phyloP scores from a whole-genome alignment of 305 asterid species.

The Fraxinus paxiana region DNA sequence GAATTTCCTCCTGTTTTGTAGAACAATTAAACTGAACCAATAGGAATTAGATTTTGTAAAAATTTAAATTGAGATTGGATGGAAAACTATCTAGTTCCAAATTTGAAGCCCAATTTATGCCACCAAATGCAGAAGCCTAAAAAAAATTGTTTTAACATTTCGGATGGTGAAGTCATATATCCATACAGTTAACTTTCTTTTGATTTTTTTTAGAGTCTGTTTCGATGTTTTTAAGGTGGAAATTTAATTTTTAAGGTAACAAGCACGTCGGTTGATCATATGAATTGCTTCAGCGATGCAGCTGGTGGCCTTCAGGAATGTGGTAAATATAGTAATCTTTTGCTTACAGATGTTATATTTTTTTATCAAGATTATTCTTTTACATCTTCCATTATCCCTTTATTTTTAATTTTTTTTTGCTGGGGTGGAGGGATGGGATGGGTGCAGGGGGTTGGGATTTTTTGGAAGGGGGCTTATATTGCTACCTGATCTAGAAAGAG shows the following conservation, averaged over 20 bases:
- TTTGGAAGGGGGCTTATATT: neutral
- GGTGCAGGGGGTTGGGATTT: neutral
- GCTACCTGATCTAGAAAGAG: neutral
- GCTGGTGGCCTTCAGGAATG: constrained; percentile 89
- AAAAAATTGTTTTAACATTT: neutral
- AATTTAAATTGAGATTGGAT: neutral
- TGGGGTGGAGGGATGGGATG: neutral
- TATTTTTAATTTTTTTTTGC: neutral
- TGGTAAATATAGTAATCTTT: constrained; percentile 37
- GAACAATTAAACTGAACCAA: neutral
- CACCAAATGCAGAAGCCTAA: neutral
- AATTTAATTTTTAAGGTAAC: constrained; percentile 49
- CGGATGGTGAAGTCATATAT: neutral
- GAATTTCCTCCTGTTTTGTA: neutral
- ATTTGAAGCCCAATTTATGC: neutral
- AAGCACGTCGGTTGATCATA: constrained; percentile 72
- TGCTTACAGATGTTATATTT: neutral
- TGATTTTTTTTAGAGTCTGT: neutral
- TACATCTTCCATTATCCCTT: neutral
- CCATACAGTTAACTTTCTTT: neutral
- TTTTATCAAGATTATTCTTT: neutral
- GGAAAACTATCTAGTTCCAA: neutral
- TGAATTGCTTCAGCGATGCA: constrained; percentile 87
- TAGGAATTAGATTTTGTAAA: neutral
- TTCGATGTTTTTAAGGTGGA: constrained; percentile 41